These are phyloP conservation scores for Colletotrichum tropicale DNA, from an alignment of 2,329 filamentous ascomycete genomes.

Conservation along the genomic window DNA sequence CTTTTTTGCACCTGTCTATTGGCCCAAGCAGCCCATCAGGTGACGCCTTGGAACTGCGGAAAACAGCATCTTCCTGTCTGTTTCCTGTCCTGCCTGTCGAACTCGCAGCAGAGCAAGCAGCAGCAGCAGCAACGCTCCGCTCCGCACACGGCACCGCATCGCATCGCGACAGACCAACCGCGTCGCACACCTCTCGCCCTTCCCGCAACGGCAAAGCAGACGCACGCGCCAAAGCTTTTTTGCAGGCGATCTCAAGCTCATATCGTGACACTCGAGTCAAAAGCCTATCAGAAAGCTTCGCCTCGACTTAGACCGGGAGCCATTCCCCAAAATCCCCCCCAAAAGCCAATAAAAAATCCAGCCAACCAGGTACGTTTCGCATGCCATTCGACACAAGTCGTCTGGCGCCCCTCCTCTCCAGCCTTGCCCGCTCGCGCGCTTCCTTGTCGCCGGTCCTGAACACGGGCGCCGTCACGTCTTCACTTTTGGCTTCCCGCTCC, in stretches of 20 bases:
- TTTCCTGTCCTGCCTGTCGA: neutral
- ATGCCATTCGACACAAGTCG: conserved; percentile 6
- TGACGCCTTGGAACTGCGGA: conserved; percentile 54
- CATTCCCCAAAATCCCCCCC: neutral
- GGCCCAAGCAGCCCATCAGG: conserved; percentile 50
- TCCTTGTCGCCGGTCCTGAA: conserved; percentile 8
- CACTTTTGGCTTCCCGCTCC: neutral
- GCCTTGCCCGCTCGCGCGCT: conserved; percentile 16
- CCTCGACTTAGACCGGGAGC: conserved; percentile 12
- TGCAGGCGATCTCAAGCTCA: conserved; percentile 14
- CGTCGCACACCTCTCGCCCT: conserved; percentile 16
- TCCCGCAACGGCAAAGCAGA: neutral
- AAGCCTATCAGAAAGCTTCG: conserved; percentile 22
- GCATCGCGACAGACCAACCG: conserved; percentile 25
- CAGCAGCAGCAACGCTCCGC: neutral
- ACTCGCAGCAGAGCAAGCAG: neutral
- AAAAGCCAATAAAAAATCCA: neutral
- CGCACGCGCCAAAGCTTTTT: conserved; percentile 16
- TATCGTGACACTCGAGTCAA: conserved; percentile 20
- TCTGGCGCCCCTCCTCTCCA: conserved; percentile 18
- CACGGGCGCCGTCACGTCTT: neutral
- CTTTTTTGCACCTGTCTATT: conserved; percentile 48
- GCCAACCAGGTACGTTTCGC: conserved; percentile 21
- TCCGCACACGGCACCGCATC: neutral
- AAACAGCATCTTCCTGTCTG: conserved; percentile 24